These are phyloP conservation scores for Zizania latifolia DNA, from an alignment of 176 grass and related monocot genomes.

Conservation along the genomic window DNA sequence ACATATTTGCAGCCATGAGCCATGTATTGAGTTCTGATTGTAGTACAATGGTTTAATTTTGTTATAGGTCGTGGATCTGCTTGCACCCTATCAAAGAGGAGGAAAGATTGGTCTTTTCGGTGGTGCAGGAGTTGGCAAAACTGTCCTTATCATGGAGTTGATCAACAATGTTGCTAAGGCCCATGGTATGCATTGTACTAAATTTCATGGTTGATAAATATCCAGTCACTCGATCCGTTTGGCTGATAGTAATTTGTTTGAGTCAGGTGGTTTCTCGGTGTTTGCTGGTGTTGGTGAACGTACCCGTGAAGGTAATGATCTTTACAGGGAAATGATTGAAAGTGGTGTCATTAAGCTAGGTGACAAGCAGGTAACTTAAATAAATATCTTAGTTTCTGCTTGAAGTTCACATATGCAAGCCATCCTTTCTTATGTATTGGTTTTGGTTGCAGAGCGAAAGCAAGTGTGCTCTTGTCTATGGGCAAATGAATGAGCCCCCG, in stretches of 20 bases:
- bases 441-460: slow-evolving; percentile 58
- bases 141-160: slow-evolving; percentile 95
- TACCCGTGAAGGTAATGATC: slow-evolving; percentile 89
- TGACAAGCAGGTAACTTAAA: slow-evolving; percentile 63
- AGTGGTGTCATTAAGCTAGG: slow-evolving; percentile 98
- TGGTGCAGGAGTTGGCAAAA: slow-evolving; percentile 98
- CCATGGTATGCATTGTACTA: slow-evolving; percentile 54
- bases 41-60: slow-evolving; percentile 8
- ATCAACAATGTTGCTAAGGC: slow-evolving; percentile 98
- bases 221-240: slow-evolving; percentile 36
- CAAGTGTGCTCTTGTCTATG: slow-evolving; percentile 93
- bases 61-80: slow-evolving; percentile 78
- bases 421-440: background rate
- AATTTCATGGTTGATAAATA: background rate
- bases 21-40: background rate
- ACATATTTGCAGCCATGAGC: no score
- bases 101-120: slow-evolving; percentile 96
- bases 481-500: slow-evolving; percentile 95
- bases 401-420: background rate
- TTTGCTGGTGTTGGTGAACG: slow-evolving; percentile 92
- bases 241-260: slow-evolving; percentile 17
- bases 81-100: slow-evolving; percentile 92
- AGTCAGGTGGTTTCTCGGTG: slow-evolving; percentile 93
- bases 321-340: slow-evolving; percentile 99
- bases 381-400: background rate